phyloP scores from a whole-genome alignment of 2,329 filamentous ascomycete species.

The Cladobotryum mycophilum region DNA sequence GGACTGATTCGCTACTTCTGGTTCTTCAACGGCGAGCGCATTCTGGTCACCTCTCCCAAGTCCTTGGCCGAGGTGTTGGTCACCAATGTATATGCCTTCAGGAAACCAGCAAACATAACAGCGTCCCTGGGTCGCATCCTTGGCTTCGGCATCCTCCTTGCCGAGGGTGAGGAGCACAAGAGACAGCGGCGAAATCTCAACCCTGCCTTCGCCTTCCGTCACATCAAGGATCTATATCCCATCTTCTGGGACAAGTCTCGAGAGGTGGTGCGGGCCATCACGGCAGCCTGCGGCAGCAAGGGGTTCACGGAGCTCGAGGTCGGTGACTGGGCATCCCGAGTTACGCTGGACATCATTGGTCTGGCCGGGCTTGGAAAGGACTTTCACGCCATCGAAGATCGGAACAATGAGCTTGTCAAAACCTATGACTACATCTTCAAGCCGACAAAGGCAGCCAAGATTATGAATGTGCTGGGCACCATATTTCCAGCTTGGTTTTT shows the following conservation, averaged over 20 bases:
- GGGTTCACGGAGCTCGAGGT: slow-evolving; percentile 47
- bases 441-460: slow-evolving; percentile 43
- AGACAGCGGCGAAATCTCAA: slow-evolving; percentile 70
- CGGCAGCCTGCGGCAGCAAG: slow-evolving; percentile 25
- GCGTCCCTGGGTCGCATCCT: slow-evolving; percentile 56
- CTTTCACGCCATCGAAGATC: slow-evolving; percentile 59
- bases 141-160: slow-evolving; percentile 66
- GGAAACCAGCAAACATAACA: slow-evolving; percentile 53
- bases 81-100: slow-evolving; percentile 63
- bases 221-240: slow-evolving; percentile 78
- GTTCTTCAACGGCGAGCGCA: slow-evolving; percentile 55
- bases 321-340: slow-evolving; percentile 57
- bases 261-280: slow-evolving; percentile 61
- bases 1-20: slow-evolving; percentile 63
- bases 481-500: slow-evolving; percentile 60
- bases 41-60: slow-evolving; percentile 57
- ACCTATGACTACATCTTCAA: slow-evolving; percentile 53
- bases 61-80: slow-evolving; percentile 64
- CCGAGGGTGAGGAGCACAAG: slow-evolving; percentile 89
- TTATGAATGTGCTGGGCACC: slow-evolving; percentile 53
- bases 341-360: slow-evolving; percentile 71
- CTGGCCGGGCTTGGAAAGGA: slow-evolving; percentile 65
- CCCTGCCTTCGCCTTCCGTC: slow-evolving; percentile 79
- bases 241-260: slow-evolving; percentile 74
- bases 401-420: slow-evolving; percentile 50